These are phyloP conservation scores for Gossypioides kirkii DNA, from an alignment of 345 rosid genomes.

Conservation along the genomic window DNA sequence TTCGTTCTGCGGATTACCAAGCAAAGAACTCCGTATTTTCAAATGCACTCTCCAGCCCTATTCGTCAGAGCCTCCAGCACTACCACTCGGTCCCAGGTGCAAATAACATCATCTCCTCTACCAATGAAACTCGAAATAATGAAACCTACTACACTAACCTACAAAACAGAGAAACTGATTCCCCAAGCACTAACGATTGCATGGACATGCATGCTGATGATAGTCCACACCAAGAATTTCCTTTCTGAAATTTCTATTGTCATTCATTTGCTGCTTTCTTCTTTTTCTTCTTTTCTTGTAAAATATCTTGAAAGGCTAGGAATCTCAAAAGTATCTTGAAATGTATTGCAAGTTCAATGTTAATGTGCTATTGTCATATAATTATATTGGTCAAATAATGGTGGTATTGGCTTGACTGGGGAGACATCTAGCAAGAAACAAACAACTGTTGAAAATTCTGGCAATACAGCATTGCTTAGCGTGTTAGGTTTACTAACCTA, in stretches of 20 bases:
- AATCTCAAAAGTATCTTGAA: neutral
- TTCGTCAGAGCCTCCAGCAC: constrained; percentile 52
- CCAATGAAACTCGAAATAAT: neutral
- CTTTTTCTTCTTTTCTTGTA: neutral
- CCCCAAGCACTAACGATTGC: constrained; percentile 27
- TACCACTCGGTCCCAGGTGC: constrained; percentile 40
- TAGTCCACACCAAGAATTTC: constrained; percentile 35
- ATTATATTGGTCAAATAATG: neutral
- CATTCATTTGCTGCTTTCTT: neutral
- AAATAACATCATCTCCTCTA: constrained; percentile 4
- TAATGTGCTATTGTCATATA: neutral
- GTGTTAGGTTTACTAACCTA: neutral
- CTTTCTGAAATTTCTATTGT: neutral
- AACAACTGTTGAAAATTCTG: neutral
- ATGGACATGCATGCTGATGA: constrained; percentile 58
- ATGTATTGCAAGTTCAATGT: neutral
- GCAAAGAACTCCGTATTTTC: constrained; percentile 47
- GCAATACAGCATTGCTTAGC: neutral
- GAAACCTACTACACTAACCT: constrained; percentile 2
- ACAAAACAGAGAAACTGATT: constrained; percentile 7
- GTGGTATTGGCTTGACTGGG: neutral
- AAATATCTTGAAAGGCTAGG: neutral
- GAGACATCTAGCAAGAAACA: neutral
- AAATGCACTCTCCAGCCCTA: constrained; percentile 59
- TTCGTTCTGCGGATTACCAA: constrained; percentile 39